Base-by-base conservation (phyloP, 192 early-diverging fungal genomes). In the Chytriomyces confervae region DNA sequence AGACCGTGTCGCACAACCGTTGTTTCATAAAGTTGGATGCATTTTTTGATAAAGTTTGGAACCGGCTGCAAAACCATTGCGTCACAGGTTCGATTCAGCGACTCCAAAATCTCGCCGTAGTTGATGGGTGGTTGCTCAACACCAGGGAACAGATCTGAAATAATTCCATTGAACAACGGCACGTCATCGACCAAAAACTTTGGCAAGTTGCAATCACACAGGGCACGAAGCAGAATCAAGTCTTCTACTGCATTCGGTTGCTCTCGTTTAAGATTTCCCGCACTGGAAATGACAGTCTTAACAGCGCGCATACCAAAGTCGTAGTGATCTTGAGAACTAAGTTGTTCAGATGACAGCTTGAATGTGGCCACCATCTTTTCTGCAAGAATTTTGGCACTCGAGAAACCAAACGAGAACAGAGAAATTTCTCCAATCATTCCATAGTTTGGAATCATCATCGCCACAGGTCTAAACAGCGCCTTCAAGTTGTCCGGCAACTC, bases 401-500 rank as follows among this genome's bases (percentile, higher is more conserved):
- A 86, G 66, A 90, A 90, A 23, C 89, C 89, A 75, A 90, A 90
- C 46, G 89, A 90, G 61, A 90, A 90, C 69, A 90, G 63, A 11
- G 79, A 81, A 67, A 90, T 90, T 76, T 90, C 89, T n/a, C 82
- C 87, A 84, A 90, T 90, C 89, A 90, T 90, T 36, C 86, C 87
- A 73, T 90, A 90, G 75, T 90, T 89, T 9, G 89, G 89, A 84
- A 90, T 90, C 89, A 90, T 90, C 89, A 90, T 90, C 0, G 89
- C 89, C 18, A 88, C 89, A 9, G 89, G 89, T 73, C 89, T 66
- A 79, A 90, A 90, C n/a, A 90, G 75, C 7, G 89, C 89, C 74
- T 90, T 90, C 62, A 90, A 74, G 66, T 90, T 90, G 69, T 90
- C 89, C 0, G 89, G 89, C 5, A 90, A 72, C 75, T 90, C 89